Conservation (phyloP, 106 monocot genomes). For the Ottelia alismoides region DNA sequence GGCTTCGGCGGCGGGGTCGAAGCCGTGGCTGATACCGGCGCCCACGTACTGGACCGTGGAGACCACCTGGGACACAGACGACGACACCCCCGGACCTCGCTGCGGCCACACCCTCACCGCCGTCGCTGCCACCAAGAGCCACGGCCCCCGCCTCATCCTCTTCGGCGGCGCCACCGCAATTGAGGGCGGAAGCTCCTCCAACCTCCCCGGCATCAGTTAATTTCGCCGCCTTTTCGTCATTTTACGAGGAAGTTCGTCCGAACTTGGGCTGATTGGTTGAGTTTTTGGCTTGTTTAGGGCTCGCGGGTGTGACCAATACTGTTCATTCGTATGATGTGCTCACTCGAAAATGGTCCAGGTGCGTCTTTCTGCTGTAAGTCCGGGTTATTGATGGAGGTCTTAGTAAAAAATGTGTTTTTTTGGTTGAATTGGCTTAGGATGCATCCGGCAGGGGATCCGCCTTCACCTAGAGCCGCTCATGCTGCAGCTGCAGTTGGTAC, state of each 20-base stretch:
- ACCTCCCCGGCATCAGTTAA: slow-evolving; percentile 65
- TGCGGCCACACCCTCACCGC: slow-evolving; percentile 85
- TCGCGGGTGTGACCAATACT: slow-evolving; percentile 87
- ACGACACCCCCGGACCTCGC: slow-evolving; percentile 76
- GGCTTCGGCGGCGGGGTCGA: too few relatives aligned
- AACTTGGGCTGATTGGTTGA: too few relatives aligned
- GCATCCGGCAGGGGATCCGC: slow-evolving; percentile 77
- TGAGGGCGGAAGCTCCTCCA: slow-evolving; percentile 52
- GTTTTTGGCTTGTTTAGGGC: slow-evolving; percentile 32
- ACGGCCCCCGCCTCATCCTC: slow-evolving; percentile 90
- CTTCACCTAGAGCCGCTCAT: slow-evolving; percentile 96
- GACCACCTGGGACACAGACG: slow-evolving; percentile 57
- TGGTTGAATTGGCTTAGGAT: slow-evolving; percentile 31
- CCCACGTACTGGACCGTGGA: slow-evolving; percentile 44
- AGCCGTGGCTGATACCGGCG: slow-evolving; percentile 79
- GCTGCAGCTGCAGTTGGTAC: slow-evolving; percentile 84
- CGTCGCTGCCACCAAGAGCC: slow-evolving; percentile 68
- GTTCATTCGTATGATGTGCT: slow-evolving; percentile 75
- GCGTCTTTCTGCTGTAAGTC: not conserved
- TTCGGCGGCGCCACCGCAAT: slow-evolving; percentile 97
- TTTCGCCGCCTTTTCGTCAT: too few relatives aligned
- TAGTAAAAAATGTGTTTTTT: not conserved
- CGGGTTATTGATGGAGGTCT: not conserved
- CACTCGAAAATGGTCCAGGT: slow-evolving; percentile 80
- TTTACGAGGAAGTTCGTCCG: too few relatives aligned